Evolutionary conservation across 2,329 filamentous ascomycete species (phyloP).

Genomic region (Colletotrichum simmondsii): DNA sequence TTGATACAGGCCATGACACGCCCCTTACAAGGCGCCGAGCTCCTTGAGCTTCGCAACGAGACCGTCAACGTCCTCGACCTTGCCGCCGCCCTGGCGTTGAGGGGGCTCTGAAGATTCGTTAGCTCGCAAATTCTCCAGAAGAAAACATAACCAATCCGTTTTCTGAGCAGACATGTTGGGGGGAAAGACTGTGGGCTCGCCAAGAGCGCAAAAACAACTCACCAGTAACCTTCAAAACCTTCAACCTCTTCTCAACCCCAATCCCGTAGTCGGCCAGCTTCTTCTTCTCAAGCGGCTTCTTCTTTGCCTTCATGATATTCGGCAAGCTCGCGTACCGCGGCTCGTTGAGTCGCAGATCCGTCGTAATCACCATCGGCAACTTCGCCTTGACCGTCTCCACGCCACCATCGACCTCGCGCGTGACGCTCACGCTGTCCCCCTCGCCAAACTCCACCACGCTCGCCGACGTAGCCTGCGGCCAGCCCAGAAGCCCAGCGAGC

Average conservation of each 20-base stretch:
- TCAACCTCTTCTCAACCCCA: slow-evolving; percentile 79
- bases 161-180: neutral
- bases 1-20: slow-evolving; percentile 10
- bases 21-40: slow-evolving; percentile 81
- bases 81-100: slow-evolving; percentile 89
- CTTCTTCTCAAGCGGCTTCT: slow-evolving; percentile 98
- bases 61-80: slow-evolving; percentile 98
- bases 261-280: slow-evolving; percentile 84
- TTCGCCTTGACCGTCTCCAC: slow-evolving; percentile 88
- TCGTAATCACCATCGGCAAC: slow-evolving; percentile 94
- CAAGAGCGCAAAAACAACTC: slow-evolving; percentile 46
- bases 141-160: neutral
- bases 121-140: neutral
- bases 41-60: slow-evolving; percentile 95
- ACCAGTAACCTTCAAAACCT: slow-evolving; percentile 90
- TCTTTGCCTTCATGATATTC: slow-evolving; percentile 99
- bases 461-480: slow-evolving; percentile 95
- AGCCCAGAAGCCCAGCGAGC: slow-evolving; percentile 90
- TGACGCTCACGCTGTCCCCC: slow-evolving; percentile 78
- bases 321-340: slow-evolving; percentile 94
- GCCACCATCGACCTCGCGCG: slow-evolving; percentile 93
- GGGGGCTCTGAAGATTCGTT: slow-evolving; percentile 74
- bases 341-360: slow-evolving; percentile 93
- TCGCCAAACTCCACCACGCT: slow-evolving; percentile 82
- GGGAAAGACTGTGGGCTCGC: neutral